Base-by-base conservation (phyloP, 148 eudicot species). In the Camellia sinensis region DNA sequence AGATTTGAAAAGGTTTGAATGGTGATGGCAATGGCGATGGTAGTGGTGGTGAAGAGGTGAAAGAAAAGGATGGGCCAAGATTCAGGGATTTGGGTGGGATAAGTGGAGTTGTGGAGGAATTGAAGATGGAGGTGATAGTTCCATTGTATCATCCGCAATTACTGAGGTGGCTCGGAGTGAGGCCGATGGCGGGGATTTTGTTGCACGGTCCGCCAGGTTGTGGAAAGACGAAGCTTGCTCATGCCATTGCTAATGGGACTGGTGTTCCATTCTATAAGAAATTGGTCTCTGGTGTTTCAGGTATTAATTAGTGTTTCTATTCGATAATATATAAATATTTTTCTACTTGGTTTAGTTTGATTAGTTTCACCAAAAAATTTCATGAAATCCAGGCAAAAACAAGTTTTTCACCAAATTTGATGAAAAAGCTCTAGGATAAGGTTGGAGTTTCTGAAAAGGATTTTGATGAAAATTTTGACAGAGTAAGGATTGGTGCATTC, bases 181-280 rank as follows among this genome's bases (percentile, higher is more conserved):
- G 77, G 37, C 90, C 92, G 1, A 82, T 88, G 82, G 60, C 88
- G 7, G 98, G 97, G 65, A 90, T 95, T 79, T 90, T 95, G 76
- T 82, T 91, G 7, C 91, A 91, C 64, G 97, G 97, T 9, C 98
- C 98, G 17, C 98, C 98, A 11, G 98, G 98, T 37, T 95, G 97
- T 78, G 97, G 98, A 13, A 95, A 95, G 87, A 93, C 97, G 4
- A 91, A 80, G 84, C 85, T 95, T 64, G 98, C 98, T 50, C 91
- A 91, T 60, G 97, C 98, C 62, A 88, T 95, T 89, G 98, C 98
- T 1, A 95, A 90, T 67, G 97, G 93, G 86, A 80, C 91, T 3
- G 89, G 94, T 15, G 86, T 91, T 53, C 93, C 95, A 3, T 91
- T 95, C 68, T 89, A 91, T 73, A 90, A 90, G 83, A 89, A 91